Percentiles rank a stretch among this genome's conserved stretches.
These are phyloP conservation scores for Dacryopinax spathularia DNA, from an alignment of 768 basidiomycete species.

Conservation along the genomic window DNA sequence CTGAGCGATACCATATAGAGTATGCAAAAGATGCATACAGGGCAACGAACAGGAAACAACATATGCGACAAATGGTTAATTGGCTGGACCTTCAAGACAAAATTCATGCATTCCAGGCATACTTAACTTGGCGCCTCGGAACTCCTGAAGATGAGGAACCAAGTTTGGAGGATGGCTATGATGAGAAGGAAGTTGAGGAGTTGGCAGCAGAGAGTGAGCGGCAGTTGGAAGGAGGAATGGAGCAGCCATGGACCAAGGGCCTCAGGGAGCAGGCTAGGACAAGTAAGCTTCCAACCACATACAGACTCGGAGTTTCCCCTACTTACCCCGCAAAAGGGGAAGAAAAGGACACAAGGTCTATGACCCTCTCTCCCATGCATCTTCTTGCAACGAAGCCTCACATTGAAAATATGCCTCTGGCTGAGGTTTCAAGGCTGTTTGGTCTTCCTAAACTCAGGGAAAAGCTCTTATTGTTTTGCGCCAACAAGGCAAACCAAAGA, in stretches of 20 bases:
- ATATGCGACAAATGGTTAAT: conserved; percentile 29
- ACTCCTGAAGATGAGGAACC: neutral
- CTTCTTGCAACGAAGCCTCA: neutral
- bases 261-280: no score
- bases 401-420: neutral
- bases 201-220: no score
- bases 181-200: no score
- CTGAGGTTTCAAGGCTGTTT: neutral
- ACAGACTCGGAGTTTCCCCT: no score
- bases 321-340: neutral
- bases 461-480: neutral
- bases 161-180: neutral
- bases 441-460: neutral
- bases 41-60: conserved; percentile 24
- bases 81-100: conserved; percentile 29
- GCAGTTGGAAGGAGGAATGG: no score
- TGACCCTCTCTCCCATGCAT: neutral
- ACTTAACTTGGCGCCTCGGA: conserved; percentile 17
- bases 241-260: no score
- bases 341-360: neutral
- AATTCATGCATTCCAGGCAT: conserved; percentile 19
- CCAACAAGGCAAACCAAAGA: neutral
- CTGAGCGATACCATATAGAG: conserved; percentile 33
- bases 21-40: conserved; percentile 28
- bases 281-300: no score